phyloP scores from a whole-genome alignment of 2,329 filamentous ascomycete species.

The Penicillium sp. region DNA sequence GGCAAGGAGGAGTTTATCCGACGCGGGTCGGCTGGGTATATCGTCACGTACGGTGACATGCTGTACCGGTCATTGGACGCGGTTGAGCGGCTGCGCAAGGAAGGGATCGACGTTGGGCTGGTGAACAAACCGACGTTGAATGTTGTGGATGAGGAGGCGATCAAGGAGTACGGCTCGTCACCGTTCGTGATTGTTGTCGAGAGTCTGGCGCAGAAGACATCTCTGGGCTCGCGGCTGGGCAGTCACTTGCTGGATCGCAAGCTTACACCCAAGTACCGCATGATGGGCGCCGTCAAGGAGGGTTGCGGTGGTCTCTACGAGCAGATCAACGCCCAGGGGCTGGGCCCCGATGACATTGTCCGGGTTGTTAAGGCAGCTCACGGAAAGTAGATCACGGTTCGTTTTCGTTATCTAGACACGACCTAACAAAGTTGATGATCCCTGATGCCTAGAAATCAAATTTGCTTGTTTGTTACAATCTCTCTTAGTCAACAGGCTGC shows the following conservation, averaged over 20 bases:
- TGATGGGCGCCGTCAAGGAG: constrained; percentile 45
- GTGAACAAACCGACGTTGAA: constrained; percentile 49
- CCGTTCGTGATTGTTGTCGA: constrained; percentile 46
- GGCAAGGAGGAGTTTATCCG: constrained; percentile 47
- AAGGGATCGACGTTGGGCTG: constrained; percentile 44
- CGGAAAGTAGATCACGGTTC: constrained; percentile 17
- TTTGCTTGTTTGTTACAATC: background rate
- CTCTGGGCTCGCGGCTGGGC: constrained; percentile 44
- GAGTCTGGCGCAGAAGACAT: constrained; percentile 47
- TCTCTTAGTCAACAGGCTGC: background rate
- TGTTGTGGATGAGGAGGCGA: constrained; percentile 44
- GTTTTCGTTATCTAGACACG: no score
- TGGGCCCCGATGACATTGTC: constrained; percentile 42
- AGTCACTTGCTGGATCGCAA: constrained; percentile 43
- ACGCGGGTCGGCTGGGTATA: constrained; percentile 42
- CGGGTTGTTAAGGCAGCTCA: constrained; percentile 34
- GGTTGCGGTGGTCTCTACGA: constrained; percentile 45
- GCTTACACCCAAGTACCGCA: constrained; percentile 43
- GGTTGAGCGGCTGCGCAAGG: constrained; percentile 42
- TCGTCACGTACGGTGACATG: constrained; percentile 47
- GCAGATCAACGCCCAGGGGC: constrained; percentile 44
- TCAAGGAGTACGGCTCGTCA: constrained; percentile 41
- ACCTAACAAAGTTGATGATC: background rate
- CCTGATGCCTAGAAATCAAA: background rate
- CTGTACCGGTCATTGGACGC: constrained; percentile 47